Conservation (phyloP, 2,329 filamentous ascomycete genomes). For the Scolecobasidium constrictum region DNA sequence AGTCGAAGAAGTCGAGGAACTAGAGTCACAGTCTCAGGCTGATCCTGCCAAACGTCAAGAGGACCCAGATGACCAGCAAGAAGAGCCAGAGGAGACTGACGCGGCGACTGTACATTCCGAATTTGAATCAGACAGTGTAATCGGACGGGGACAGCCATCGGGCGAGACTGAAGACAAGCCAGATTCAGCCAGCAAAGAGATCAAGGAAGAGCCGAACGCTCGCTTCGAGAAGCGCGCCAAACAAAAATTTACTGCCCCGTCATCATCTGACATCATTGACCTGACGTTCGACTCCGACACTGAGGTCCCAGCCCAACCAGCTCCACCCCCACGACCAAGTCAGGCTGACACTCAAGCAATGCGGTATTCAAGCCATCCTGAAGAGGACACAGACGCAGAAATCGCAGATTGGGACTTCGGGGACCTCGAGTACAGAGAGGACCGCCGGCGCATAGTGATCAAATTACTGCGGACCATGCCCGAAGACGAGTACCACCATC, state of each 20-base stretch:
- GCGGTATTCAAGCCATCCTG: not conserved
- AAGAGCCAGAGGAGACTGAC: not conserved
- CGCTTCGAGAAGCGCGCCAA: not conserved
- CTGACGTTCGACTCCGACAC: conserved; percentile 6
- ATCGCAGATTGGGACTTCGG: conserved; percentile 23
- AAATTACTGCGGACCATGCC: conserved; percentile 23
- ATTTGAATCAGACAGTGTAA: no score
- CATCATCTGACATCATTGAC: conserved; percentile 3
- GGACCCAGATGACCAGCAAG: not conserved
- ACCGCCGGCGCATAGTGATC: conserved; percentile 34
- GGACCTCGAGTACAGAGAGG: conserved; percentile 24
- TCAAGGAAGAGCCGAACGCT: not conserved
- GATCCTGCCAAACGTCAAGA: not conserved
- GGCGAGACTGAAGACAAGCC: not conserved
- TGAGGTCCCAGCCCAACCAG: not conserved
- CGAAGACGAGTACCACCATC: not conserved
- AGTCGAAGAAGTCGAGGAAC: not conserved
- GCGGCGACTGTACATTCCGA: no score
- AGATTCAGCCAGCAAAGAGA: not conserved
- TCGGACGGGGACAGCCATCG: conserved; percentile 3
- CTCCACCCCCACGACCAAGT: not conserved
- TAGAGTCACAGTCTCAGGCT: not conserved
- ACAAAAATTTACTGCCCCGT: not conserved
- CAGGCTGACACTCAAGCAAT: not conserved
- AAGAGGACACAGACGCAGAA: conserved; percentile 10